Percentiles rank a stretch among this genome's conserved stretches.
Conservation (phyloP, 164 flowering plant genomes). For the Vitis labrusca region DNA sequence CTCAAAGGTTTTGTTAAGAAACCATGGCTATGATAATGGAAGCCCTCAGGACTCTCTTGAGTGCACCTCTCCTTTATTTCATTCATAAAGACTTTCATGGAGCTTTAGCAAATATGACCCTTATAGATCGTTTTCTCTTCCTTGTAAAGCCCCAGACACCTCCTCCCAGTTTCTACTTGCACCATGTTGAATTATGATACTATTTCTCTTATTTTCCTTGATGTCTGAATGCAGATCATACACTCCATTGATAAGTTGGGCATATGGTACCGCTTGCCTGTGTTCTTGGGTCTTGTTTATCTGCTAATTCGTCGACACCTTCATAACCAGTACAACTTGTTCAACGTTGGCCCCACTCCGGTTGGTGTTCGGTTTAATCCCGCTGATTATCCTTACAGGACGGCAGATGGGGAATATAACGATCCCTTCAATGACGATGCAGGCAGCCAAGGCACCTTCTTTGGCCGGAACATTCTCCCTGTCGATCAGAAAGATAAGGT, state of each 20-base stretch:
- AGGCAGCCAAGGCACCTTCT: conserved; percentile 38
- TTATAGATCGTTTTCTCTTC: too few relatives aligned
- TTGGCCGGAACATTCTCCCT: conserved; percentile 46
- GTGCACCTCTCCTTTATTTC: too few relatives aligned
- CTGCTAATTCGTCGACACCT: conserved; percentile 5
- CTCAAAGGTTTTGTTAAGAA: too few relatives aligned
- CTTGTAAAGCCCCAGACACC: too few relatives aligned
- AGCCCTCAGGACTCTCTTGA: too few relatives aligned
- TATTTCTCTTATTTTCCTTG: too few relatives aligned
- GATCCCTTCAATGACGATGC: conserved; percentile 28
- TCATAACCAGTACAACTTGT: conserved; percentile 1
- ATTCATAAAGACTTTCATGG: too few relatives aligned
- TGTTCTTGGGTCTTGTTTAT: conserved; percentile 36
- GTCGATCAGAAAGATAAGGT: conserved; percentile 27
- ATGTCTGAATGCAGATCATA: conserved; percentile 18
- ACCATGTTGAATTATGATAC: too few relatives aligned
- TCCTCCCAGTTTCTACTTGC: too few relatives aligned
- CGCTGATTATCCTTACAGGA: conserved; percentile 25
- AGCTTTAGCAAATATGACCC: too few relatives aligned
- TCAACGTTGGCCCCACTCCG: conserved; percentile 34
- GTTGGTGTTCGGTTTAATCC: conserved; percentile 20
- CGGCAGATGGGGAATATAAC: conserved; percentile 28
- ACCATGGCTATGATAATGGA: too few relatives aligned
- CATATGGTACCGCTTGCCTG: conserved; percentile 46
- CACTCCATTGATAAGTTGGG: conserved; percentile 35